Evolutionary conservation across 1,139 yeast species (phyloP), one percentile per base, ranked within the genome.

Genomic region (Debaryomyces fabryi): DNA sequence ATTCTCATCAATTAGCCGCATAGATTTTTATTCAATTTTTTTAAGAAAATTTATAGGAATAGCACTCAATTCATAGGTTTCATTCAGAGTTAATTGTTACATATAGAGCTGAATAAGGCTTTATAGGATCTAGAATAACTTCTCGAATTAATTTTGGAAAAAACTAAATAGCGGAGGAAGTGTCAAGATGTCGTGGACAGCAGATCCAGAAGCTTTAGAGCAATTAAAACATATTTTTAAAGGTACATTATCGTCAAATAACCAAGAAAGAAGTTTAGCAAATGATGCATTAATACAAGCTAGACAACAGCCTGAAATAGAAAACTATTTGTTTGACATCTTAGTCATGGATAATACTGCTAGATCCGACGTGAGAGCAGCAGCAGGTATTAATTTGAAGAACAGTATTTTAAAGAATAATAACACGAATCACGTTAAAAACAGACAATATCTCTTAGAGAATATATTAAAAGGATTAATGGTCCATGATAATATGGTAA

Each of bases 351-450:
- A 86, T 42, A 53, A 59, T 32, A 45, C 59, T 9, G 70, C 80
- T 18, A 64, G 71, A 13, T 68, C 82, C 2, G 85, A 86, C 42
- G 79, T 87, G 25, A 78, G 97, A 49, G 96, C 97, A 0, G 86
- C 96, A 0, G 93, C 97, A 1, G 99, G 98, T 12, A 71, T 92
- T 52, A 77, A 85, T 60, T 77, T 93, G 63, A 93, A 93, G 65
- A 92, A 92, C 66, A 79, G 82, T 52, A 72, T 89, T 36, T 63
- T 83, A 42, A 70, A 66, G 49, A 67, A 71, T 41, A 55, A 65
- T 48, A 54, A 62, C 51, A 58, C 65, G 54, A 45, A 53, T 47
- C 61, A 61, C 37, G 43, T 68, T 10, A 55, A 66, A 18, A 69
- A 78, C 41, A 72, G 83, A 50, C 71, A 69, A 18, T 87, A 85